These are phyloP conservation scores for Ascochyta rabiei DNA, from an alignment of 2,329 filamentous ascomycete species.

Conservation along the genomic window DNA sequence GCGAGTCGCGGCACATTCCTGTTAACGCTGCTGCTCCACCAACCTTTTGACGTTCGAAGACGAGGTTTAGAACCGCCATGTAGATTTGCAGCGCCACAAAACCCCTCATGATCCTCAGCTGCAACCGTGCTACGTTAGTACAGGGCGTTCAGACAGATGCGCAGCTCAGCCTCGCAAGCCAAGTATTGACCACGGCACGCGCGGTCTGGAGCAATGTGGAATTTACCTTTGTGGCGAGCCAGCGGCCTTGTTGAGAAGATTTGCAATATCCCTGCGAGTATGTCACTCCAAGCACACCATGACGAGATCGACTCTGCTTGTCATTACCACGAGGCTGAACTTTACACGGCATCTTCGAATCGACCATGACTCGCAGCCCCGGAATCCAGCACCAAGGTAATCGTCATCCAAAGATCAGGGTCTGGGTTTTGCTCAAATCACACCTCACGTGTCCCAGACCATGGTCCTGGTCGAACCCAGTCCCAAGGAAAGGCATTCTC, in stretches of 20 bases:
- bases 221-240: background rate
- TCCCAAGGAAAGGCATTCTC: background rate
- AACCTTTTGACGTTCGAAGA: constrained; percentile 1
- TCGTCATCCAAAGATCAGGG: background rate
- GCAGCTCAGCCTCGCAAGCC: constrained; percentile 1
- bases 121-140: background rate
- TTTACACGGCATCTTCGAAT: background rate
- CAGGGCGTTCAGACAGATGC: background rate
- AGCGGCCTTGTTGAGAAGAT: background rate
- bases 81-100: constrained; percentile 2
- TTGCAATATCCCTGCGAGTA: constrained; percentile 3
- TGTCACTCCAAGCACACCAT: constrained; percentile 8
- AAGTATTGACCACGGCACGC: background rate
- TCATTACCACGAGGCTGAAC: background rate
- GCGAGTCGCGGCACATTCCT: constrained; percentile 1
- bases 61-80: background rate
- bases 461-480: background rate
- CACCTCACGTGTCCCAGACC: background rate
- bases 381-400: background rate
- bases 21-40: no score
- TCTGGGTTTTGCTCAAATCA: background rate
- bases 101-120: background rate
- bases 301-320: constrained; percentile 6
- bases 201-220: background rate
- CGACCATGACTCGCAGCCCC: background rate